These are phyloP conservation scores for Closterium sp. DNA, from an alignment of 139 green algal genomes.

Conservation along the genomic window DNA sequence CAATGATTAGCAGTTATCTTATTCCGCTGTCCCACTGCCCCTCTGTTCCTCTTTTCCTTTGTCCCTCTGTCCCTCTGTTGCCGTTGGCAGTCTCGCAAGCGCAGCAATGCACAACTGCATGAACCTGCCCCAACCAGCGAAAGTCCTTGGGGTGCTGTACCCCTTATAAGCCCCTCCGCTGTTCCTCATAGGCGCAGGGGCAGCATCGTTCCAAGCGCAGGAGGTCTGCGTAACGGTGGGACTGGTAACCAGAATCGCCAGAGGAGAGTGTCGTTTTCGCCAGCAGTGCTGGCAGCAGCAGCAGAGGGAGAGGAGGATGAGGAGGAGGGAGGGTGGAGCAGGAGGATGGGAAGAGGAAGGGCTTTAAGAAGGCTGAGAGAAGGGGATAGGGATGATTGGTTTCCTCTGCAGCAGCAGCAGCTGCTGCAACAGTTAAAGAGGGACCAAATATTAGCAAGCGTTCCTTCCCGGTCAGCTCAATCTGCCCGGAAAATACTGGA, in stretches of 20 bases:
- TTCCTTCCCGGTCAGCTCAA: not conserved
- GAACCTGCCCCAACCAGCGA: not conserved
- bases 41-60: no score
- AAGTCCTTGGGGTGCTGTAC: not conserved
- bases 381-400: not conserved
- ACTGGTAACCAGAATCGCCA: not conserved
- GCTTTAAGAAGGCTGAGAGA: not conserved
- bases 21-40: no score
- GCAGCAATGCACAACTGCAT: not conserved
- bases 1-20: no score
- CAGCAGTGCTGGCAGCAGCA: not conserved
- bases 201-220: not conserved
- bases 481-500: not conserved
- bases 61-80: not conserved
- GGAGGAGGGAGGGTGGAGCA: not conserved
- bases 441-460: not conserved
- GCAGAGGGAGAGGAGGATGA: not conserved
- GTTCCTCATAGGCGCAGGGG: not conserved
- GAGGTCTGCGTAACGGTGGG: not conserved
- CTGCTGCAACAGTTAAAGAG: not conserved
- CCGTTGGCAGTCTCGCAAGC: not conserved
- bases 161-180: not conserved
- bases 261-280: not conserved
- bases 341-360: not conserved
- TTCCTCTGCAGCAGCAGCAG: not conserved